Base-by-base conservation (phyloP, 768 basidiomycete genomes). In the Tulasnella calospora region DNA sequence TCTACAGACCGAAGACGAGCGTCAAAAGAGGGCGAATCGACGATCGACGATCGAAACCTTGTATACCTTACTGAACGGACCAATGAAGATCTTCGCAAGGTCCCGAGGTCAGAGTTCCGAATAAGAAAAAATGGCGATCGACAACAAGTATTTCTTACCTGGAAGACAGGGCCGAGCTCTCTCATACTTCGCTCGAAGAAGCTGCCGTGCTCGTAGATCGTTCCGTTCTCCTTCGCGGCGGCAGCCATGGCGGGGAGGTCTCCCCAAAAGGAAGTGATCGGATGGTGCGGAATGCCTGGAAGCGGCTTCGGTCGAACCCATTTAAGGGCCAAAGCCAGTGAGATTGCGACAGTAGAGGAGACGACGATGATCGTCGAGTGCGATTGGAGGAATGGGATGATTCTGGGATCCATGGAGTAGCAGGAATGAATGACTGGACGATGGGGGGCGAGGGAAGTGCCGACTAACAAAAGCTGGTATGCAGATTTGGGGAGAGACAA, bases 121-220 rank as follows among this genome's bases (percentile, higher is more conserved):
- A 23, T 30, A 36, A 38, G 3, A 19, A 41, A 55, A 36, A 75
- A 1, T 27, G 36, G 6, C 36, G 47, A 36, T 47, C 44, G 41
- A 57, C 10, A 35, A 33, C 15, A 38, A 74, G 21, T 12, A 30
- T 40, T 30, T 44, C 41, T 73, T 73, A 75, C 74, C 74, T 75
- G 74, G 74, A 40, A 75, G 35, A 75, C 35, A 51, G 74, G 41
- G 7, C 74, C 74, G 23, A 75, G 74, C 36, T 75, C 74, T 27
- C 47, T 23, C 36, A 57, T 46, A 30, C 55, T 51, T 19, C 33
- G 40, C 17, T 55, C 74, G 30, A 75, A 75, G 46, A 75, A 75
- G 35, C 38, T 35, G 27, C 41, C 74, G 33, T 8, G 35, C n/a
- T 72, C 71, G 38, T 46, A 72, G 33, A 75, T 36, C 17, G 41